These are phyloP conservation scores for Pistacia atlantica DNA, from an alignment of 345 rosid genomes.

Conservation along the genomic window DNA sequence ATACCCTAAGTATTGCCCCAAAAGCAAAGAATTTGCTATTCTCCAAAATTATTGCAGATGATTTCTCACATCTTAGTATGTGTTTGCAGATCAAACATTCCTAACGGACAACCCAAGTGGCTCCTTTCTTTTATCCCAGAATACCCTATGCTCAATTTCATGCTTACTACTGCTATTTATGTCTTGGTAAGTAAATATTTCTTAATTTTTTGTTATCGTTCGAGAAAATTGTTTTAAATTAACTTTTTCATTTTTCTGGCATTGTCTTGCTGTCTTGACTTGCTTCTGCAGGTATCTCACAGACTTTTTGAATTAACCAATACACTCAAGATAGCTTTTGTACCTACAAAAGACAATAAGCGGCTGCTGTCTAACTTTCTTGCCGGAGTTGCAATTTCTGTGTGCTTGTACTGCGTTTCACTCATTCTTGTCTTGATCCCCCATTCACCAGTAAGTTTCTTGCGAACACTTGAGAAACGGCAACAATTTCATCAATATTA, in stretches of 20 bases:
- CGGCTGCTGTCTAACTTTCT: slow-evolving; percentile 61
- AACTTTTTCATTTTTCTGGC: neutral
- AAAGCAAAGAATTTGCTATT: neutral
- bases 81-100: slow-evolving; percentile 66
- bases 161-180: slow-evolving; percentile 92
- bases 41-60: neutral
- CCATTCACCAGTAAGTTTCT: slow-evolving; percentile 55
- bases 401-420: slow-evolving; percentile 61
- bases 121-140: slow-evolving; percentile 88
- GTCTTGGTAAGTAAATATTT: slow-evolving; percentile 56
- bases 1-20: neutral
- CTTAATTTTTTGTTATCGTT: neutral
- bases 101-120: slow-evolving; percentile 99
- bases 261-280: slow-evolving; percentile 13
- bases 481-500: neutral
- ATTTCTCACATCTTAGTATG: slow-evolving; percentile 6
- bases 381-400: slow-evolving; percentile 63
- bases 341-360: slow-evolving; percentile 76
- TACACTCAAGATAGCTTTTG: slow-evolving; percentile 63
- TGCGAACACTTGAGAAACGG: neutral
- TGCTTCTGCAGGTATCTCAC: slow-evolving; percentile 65
- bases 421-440: slow-evolving; percentile 83
- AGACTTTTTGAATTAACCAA: slow-evolving; percentile 84
- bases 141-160: slow-evolving; percentile 88
- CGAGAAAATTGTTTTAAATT: slow-evolving; percentile 4